Conservation (phyloP, 73 alveolate genomes). For the Blepharisma japonicum region DNA sequence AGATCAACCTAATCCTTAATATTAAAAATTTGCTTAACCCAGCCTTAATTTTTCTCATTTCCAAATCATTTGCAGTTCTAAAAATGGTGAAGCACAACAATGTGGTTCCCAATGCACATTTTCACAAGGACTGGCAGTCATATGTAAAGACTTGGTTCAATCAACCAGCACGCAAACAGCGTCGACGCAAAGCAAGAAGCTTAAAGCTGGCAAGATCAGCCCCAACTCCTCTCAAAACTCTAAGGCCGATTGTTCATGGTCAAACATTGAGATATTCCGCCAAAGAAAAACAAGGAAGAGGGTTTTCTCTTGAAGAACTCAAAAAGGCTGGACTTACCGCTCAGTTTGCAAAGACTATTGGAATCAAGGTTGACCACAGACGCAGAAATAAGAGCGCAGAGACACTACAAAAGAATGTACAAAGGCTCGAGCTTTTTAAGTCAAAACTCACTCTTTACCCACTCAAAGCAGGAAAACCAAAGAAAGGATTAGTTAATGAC, state of each 20-base stretch:
- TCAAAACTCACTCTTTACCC: conserved; percentile 94
- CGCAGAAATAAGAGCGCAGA: conserved; percentile 89
- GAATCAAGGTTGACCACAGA: conserved; percentile 98
- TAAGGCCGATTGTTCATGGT: conserved; percentile 82
- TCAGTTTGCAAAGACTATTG: conserved; percentile 93
- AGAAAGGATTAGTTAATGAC: conserved; percentile 84
- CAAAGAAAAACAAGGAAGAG: conserved; percentile 92
- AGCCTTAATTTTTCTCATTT: no score
- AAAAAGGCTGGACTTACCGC: conserved; percentile 89
- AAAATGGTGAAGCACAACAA: conserved; percentile 56
- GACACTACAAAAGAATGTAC: conserved; percentile 79
- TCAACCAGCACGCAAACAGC: conserved; percentile 81
- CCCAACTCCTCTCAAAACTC: conserved; percentile 82
- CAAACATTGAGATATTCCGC: conserved; percentile 75
- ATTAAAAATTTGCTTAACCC: no score
- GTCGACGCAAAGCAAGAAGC: conserved; percentile 56
- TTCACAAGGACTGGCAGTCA: conserved; percentile 81
- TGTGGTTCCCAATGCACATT: conserved; percentile 82
- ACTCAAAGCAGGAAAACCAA: conserved; percentile 83
- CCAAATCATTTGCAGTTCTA: no score
- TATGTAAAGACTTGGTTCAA: conserved; percentile 90
- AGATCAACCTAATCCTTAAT: not conserved
- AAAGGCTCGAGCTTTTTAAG: conserved; percentile 90
- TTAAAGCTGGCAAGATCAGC: conserved; percentile 48
- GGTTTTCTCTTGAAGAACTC: conserved; percentile 92